phyloP scores from a whole-genome alignment of 176 grass and related monocot species.

The Puccinellia tenuiflora region DNA sequence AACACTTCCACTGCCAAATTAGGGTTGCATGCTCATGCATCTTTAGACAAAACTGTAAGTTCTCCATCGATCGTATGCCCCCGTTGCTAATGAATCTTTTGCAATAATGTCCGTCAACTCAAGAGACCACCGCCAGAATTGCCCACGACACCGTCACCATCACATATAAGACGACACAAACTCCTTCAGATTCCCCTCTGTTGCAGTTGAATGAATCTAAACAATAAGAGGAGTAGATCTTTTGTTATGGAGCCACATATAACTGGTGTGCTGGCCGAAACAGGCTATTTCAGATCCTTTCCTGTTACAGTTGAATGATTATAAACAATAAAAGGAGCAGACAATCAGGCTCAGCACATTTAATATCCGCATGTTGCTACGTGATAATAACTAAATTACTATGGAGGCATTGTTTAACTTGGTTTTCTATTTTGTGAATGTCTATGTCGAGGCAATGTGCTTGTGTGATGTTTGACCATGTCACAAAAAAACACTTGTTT shows the following conservation, averaged over 20 bases:
- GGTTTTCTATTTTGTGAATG: too few relatives aligned
- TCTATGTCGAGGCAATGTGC: not conserved
- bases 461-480: not conserved
- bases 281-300: not conserved
- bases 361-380: not conserved
- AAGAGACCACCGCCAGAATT: not conserved
- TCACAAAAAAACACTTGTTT: not conserved
- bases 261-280: not conserved
- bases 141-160: not conserved
- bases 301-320: not conserved
- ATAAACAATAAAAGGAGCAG: not conserved
- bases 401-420: not conserved
- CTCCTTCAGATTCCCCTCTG: not conserved
- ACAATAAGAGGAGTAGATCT: not conserved
- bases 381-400: too few relatives aligned
- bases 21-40: conserved; percentile 7
- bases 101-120: not conserved
- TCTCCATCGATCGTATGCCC: not conserved
- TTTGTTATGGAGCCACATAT: not conserved
- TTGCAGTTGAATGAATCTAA: not conserved
- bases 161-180: not conserved
- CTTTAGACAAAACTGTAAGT: conserved; percentile 8
- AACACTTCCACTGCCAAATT: not conserved
- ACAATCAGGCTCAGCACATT: not conserved
- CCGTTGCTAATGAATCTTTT: not conserved